A percentile compares a stretch with the other conserved stretches of the same genome.
Conservation (phyloP, 768 basidiomycete genomes). For the Leccinum disarticulatum region DNA sequence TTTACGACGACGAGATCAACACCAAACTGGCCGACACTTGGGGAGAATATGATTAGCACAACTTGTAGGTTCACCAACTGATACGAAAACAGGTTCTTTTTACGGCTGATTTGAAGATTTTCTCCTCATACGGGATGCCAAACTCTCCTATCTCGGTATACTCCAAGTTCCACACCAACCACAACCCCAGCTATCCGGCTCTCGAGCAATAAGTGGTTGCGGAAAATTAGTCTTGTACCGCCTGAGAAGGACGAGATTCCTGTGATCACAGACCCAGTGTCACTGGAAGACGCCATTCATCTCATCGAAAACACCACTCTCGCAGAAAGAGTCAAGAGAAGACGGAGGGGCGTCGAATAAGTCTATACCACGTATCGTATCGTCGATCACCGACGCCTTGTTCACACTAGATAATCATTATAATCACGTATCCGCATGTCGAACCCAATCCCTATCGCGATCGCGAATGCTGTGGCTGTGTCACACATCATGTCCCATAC, state of each 20-base stretch:
- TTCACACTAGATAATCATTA: no score
- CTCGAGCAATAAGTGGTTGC: slow-evolving; percentile 36
- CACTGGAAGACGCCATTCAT: neutral
- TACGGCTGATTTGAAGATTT: slow-evolving; percentile 70
- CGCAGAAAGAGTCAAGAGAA: slow-evolving; percentile 44
- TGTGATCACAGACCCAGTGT: neutral
- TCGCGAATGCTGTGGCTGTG: slow-evolving; percentile 18
- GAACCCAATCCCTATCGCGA: no score
- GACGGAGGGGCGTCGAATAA: slow-evolving; percentile 32
- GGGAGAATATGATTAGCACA: slow-evolving; percentile 54
- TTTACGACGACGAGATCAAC: slow-evolving; percentile 76
- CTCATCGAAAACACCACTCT: slow-evolving; percentile 24
- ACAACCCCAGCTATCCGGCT: slow-evolving; percentile 34
- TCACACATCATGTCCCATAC: slow-evolving; percentile 34
- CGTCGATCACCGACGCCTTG: no score
- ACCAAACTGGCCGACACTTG: slow-evolving; percentile 60
- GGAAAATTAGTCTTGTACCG: slow-evolving; percentile 7
- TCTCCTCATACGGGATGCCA: slow-evolving; percentile 56
- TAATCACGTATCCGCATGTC: no score
- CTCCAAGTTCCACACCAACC: slow-evolving; percentile 25
- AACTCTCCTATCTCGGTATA: slow-evolving; percentile 16
- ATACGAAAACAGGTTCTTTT: slow-evolving; percentile 57
- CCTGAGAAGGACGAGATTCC: slow-evolving; percentile 11
- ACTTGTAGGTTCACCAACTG: neutral
- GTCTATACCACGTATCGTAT: neutral